Evolutionary conservation across 2,329 filamentous ascomycete genomes (phyloP), one percentile per base, ranked within the genome.

Genomic region (Cladosporium sp.): DNA sequence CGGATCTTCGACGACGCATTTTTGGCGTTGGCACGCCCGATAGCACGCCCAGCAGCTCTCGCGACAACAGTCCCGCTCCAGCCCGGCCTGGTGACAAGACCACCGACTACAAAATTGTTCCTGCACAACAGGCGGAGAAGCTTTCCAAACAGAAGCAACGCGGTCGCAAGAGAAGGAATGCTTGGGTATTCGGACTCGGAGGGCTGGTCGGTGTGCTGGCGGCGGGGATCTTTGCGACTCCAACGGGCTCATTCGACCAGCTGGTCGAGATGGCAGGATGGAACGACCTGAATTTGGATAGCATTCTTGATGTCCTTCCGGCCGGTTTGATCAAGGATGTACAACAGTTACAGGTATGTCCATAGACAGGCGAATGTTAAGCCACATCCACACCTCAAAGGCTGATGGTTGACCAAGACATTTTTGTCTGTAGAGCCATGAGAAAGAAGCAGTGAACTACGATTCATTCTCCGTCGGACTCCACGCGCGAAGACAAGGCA

Each of bases 381-480:
- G 31, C 44, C 46, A 29, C 31, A 18, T 58, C 61, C 53, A 33
- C 28, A 33, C 35, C 50, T 63, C 16, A 26, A 53, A 56, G 67
- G 66, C 67, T 79, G 67, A 66, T 67, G 67, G 53, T 69, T 74
- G 71, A 76, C 73, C 52, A 70, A 74, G 69, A 68, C 64, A 40
- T 67, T 66, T 60, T 61, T 70, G 62, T 71, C 71, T 72, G 71
- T 78, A 91, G 89, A 91, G 92, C 81, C 89, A 90, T 73, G 93
- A 98, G 79, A 89, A 92, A 70, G 92, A 96, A 71, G 87, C 92
- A 52, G 89, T 96, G 69, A 91, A 90, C 73, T 97, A 97, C 79
- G 95, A 99, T 80, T 91, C 93, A 6, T 99, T 99, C 75, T 88
- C 93, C 0, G 91, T 98, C 56, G 96, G 95, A 5, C 80, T 95